These are phyloP conservation scores for Tilletia caries DNA, from an alignment of 1,284 basidiomycete species.

Conservation along the genomic window DNA sequence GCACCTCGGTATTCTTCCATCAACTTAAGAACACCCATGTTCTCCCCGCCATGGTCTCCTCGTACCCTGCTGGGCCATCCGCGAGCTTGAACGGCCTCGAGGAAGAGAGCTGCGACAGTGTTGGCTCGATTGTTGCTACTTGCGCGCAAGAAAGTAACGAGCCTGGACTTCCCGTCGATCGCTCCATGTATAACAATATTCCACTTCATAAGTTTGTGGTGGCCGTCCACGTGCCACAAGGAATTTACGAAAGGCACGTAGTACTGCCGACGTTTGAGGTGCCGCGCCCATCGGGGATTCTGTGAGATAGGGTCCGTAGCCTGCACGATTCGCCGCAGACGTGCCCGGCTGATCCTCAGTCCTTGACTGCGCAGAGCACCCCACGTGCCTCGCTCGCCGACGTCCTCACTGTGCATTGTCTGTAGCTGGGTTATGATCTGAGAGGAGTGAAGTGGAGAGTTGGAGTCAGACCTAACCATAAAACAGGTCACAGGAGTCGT, in stretches of 20 bases:
- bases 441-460: not conserved
- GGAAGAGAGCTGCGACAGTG: conserved; percentile 9
- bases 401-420: not conserved
- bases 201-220: conserved; percentile 12
- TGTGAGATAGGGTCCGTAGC: not conserved
- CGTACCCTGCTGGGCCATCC: conserved; percentile 14
- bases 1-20: conserved; percentile 16
- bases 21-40: conserved; percentile 2
- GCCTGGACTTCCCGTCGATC: not conserved
- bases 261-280: not conserved
- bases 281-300: not conserved
- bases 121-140: conserved; percentile 19
- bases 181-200: conserved; percentile 6
- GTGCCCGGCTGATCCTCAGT: not conserved
- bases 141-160: conserved; percentile 15
- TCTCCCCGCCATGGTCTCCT: conserved; percentile 17
- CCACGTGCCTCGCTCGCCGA: not conserved
- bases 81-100: not conserved
- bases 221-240: conserved; percentile 1
- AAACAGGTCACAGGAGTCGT: not conserved
- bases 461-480: not conserved
- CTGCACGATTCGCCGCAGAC: not conserved
- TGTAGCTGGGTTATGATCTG: not conserved
- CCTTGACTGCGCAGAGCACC: not conserved
- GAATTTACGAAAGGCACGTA: conserved; percentile 5